These are phyloP conservation scores for Amesomyces nigricolor DNA, from an alignment of 2,329 filamentous ascomycete genomes.

Conservation along the genomic window DNA sequence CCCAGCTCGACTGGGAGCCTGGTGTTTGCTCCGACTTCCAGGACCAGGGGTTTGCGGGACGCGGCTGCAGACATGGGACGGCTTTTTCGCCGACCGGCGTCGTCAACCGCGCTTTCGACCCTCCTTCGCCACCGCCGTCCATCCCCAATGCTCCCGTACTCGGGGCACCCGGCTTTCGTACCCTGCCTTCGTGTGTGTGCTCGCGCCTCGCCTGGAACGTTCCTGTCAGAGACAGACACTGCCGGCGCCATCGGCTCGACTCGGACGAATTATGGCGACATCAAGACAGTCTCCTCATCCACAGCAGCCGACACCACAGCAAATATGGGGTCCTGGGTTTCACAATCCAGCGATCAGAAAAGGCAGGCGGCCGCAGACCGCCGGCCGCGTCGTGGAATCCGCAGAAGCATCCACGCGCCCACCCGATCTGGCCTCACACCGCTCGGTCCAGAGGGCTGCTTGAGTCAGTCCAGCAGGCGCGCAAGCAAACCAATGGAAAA, in stretches of 20 bases:
- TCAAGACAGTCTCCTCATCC: neutral
- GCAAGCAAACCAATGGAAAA: neutral
- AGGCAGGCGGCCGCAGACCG: conserved; percentile 2
- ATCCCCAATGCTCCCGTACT: conserved; percentile 3
- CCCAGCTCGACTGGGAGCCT: conserved; percentile 1
- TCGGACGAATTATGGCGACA: conserved; percentile 1
- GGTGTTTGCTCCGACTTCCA: conserved; percentile 8
- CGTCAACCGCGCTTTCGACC: neutral
- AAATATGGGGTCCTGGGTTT: conserved; percentile 4
- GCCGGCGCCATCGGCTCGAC: conserved; percentile 3
- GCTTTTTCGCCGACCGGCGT: neutral
- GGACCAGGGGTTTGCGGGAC: neutral
- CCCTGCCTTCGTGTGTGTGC: neutral
- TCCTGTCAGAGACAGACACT: conserved; percentile 3
- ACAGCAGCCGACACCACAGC: neutral
- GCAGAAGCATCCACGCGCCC: conserved; percentile 5
- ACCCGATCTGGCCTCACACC: conserved; percentile 5
- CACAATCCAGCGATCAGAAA: conserved; percentile 14
- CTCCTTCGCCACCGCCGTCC: neutral
- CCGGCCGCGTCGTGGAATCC: neutral
- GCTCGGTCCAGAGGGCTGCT: neutral
- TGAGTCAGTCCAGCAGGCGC: neutral
- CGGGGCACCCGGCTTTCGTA: neutral
- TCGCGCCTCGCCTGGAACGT: neutral
- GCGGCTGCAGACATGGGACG: conserved; percentile 6